Evolutionary conservation across 2,329 filamentous ascomycete species (phyloP).

Genomic region (Stemphylium vesicarium): DNA sequence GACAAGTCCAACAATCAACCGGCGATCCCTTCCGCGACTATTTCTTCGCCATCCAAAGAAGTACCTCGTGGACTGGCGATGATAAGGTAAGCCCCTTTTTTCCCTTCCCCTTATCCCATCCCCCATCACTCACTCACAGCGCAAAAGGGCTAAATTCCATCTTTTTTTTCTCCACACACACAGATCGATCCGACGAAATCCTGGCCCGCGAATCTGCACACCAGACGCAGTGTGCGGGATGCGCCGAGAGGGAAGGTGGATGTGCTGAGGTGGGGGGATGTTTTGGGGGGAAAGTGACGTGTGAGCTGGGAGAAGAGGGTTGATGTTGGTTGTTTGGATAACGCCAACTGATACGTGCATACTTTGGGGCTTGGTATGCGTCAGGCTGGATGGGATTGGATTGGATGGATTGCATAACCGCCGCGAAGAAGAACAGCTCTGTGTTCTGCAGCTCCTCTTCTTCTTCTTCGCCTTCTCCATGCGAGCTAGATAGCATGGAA

Average conservation of each 20-base stretch:
- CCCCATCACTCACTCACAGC: too few relatives aligned
- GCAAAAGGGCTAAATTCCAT: background rate
- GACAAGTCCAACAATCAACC: background rate
- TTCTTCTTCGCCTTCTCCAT: too few relatives aligned
- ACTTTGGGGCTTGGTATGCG: too few relatives aligned
- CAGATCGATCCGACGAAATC: conserved; percentile 21
- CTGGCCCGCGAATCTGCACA: conserved; percentile 23
- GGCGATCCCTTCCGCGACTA: conserved; percentile 33
- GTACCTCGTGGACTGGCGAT: conserved; percentile 29
- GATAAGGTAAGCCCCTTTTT: conserved; percentile 21
- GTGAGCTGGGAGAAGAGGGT: background rate
- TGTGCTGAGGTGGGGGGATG: conserved; percentile 26
- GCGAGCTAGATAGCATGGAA: too few relatives aligned
- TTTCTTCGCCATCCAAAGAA: conserved; percentile 15
- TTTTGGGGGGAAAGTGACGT: conserved; percentile 9
- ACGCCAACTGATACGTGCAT: too few relatives aligned
- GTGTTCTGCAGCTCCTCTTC: too few relatives aligned
- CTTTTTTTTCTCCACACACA: too few relatives aligned
- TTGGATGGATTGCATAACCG: too few relatives aligned
- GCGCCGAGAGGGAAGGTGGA: conserved; percentile 20
- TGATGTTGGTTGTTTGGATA: too few relatives aligned
- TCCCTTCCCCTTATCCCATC: background rate
- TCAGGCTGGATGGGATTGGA: too few relatives aligned
- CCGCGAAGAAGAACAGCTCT: too few relatives aligned
- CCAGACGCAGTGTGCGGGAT: conserved; percentile 19